These are phyloP conservation scores for Isabelozyma heimii DNA, from an alignment of 805 yeast species.

Conservation along the genomic window DNA sequence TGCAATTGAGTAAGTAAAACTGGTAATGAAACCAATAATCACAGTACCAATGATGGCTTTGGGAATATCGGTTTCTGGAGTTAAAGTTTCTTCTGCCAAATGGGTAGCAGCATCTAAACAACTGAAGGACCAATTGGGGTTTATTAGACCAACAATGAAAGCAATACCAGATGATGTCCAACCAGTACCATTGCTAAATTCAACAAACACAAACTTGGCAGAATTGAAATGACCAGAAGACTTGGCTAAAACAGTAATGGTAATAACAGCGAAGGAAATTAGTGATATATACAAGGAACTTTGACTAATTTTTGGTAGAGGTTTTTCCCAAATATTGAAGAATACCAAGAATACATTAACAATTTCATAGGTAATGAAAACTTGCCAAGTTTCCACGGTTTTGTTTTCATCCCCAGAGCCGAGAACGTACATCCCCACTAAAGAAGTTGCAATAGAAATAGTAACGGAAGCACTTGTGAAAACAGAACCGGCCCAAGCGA, in stretches of 20 bases:
- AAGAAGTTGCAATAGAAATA: constrained; percentile 48
- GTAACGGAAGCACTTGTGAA: constrained; percentile 63
- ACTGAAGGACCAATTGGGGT: constrained; percentile 68
- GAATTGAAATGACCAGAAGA: constrained; percentile 51
- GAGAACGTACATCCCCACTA: constrained; percentile 51
- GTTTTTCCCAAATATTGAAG: constrained; percentile 51
- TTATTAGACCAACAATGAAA: constrained; percentile 66
- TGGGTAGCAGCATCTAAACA: constrained; percentile 73
- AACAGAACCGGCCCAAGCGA: constrained; percentile 60
- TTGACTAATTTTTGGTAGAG: constrained; percentile 50
- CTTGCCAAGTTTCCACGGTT: constrained; percentile 49
- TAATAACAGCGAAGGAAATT: constrained; percentile 50
- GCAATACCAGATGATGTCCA: constrained; percentile 60
- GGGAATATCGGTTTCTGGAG: constrained; percentile 60
- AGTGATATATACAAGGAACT: constrained; percentile 52
- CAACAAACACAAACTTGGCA: constrained; percentile 52
- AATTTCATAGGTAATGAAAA: constrained; percentile 49
- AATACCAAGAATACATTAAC: constrained; percentile 40
- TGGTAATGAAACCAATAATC: constrained; percentile 62
- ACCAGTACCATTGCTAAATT: constrained; percentile 56
- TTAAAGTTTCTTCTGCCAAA: constrained; percentile 62
- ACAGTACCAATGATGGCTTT: constrained; percentile 62
- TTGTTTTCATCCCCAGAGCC: constrained; percentile 30
- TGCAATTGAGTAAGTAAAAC: constrained; percentile 50
- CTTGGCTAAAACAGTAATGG: constrained; percentile 51